Percentiles rank a stretch among this genome's conserved stretches.
phyloP scores from a whole-genome alignment of 2,329 filamentous ascomycete species.

The Pezicula rhizophila region DNA sequence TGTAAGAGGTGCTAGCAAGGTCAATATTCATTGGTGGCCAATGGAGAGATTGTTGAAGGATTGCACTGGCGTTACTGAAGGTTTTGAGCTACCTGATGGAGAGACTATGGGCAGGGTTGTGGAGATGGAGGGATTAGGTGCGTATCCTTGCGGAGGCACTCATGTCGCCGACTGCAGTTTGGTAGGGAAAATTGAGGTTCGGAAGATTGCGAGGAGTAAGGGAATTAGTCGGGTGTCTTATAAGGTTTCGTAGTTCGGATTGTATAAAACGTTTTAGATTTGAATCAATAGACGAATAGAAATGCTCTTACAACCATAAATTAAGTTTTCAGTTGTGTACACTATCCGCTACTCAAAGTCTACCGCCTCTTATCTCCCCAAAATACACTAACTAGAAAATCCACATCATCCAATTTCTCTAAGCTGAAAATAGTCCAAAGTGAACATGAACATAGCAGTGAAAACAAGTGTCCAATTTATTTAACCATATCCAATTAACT shows the following conservation, averaged over 20 bases:
- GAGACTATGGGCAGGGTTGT: slow-evolving; percentile 58
- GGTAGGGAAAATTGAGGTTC: slow-evolving; percentile 56
- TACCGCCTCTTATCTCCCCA: no score
- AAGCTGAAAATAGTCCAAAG: no score
- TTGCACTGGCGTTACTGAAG: slow-evolving; percentile 32
- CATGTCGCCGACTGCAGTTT: slow-evolving; percentile 57
- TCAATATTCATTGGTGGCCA: slow-evolving; percentile 63
- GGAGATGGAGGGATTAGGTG: slow-evolving; percentile 60
- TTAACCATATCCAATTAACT: no score
- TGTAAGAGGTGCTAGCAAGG: slow-evolving; percentile 47
- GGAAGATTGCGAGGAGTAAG: slow-evolving; percentile 60
- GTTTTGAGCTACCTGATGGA: slow-evolving; percentile 35
- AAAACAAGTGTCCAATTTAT: no score
- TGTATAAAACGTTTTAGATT: no score
- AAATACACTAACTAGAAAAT: no score
- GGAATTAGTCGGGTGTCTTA: slow-evolving; percentile 51
- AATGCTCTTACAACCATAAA: no score
- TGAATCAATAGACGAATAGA: no score
- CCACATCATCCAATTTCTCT: no score
- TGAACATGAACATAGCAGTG: no score
- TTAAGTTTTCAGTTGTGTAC: no score
- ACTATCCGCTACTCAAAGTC: no score
- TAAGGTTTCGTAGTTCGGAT: slow-evolving; percentile 16
- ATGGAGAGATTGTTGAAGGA: slow-evolving; percentile 52
- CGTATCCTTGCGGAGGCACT: slow-evolving; percentile 71